phyloP scores from a whole-genome alignment of 345 rosid genomes.

The Salix koriyanagi region DNA sequence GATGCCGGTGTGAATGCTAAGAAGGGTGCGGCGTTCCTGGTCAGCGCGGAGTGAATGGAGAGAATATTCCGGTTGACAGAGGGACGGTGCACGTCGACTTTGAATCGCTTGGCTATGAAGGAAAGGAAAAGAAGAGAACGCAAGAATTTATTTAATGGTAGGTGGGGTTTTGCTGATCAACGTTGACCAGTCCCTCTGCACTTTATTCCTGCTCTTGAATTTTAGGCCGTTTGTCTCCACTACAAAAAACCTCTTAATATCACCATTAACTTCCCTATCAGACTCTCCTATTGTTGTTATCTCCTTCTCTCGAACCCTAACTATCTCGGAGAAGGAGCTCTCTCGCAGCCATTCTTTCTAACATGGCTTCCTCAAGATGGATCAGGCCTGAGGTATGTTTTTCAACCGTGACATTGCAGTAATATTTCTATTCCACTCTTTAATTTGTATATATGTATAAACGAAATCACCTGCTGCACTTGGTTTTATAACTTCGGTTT shows the following conservation, averaged over 20 bases:
- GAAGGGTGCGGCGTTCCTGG: not conserved
- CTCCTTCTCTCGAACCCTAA: not conserved
- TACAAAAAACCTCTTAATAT: not conserved
- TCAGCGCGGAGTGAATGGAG: not conserved
- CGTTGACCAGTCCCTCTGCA: not conserved
- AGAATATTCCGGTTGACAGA: not conserved
- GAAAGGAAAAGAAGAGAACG: not conserved
- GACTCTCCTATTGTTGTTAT: not conserved
- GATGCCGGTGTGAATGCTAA: no score
- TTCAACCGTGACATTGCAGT: not conserved
- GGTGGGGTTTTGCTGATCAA: not conserved
- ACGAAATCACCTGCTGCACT: not conserved
- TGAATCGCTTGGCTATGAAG: not conserved
- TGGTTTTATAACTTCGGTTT: not conserved
- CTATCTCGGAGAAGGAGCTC: not conserved
- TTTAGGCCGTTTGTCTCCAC: not conserved
- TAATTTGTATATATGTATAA: no score
- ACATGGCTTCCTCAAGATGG: conserved; percentile 24
- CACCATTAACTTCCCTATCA: not conserved
- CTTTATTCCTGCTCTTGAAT: no score
- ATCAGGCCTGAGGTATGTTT: conserved; percentile 30
- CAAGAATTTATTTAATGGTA: not conserved
- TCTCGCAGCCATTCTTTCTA: not conserved
- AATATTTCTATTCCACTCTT: not conserved
- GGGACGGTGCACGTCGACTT: not conserved